Conservation (phyloP, 768 basidiomycete species). For the Tulasnella calospora region DNA sequence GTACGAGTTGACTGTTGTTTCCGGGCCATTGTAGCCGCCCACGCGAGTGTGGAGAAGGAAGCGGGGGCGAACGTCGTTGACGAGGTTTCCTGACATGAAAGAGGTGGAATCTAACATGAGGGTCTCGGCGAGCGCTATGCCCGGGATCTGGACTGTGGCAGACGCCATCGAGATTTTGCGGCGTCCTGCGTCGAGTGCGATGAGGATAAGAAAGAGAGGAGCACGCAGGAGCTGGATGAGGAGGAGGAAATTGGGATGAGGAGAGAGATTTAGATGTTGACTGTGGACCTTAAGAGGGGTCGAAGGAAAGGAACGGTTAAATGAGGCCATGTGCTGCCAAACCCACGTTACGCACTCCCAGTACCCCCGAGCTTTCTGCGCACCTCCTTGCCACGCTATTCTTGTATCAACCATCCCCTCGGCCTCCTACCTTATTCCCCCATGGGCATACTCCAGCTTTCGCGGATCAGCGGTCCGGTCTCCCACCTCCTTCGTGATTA, state of each 20-base stretch:
- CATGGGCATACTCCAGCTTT: not conserved
- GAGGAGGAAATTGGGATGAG: not conserved
- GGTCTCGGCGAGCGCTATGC: conserved; percentile 15
- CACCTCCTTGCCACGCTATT: not conserved
- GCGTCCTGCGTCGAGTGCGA: not conserved
- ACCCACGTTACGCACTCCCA: not conserved
- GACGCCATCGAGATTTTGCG: not conserved
- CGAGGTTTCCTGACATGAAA: conserved; percentile 24
- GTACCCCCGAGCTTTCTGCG: not conserved
- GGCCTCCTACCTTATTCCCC: conserved; percentile 1
- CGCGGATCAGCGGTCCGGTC: not conserved
- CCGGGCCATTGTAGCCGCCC: conserved; percentile 17
- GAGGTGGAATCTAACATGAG: conserved; percentile 23
- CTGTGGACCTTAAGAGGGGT: conserved; percentile 9
- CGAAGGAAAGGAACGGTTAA: conserved; percentile 2
- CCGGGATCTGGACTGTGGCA: conserved; percentile 12
- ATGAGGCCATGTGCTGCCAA: not conserved
- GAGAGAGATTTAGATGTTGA: conserved; percentile 6
- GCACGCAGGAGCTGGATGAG: not conserved
- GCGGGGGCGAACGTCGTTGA: conserved; percentile 18
- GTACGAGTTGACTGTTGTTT: conserved; percentile 18
- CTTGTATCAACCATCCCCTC: not conserved
- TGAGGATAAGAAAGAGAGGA: not conserved
- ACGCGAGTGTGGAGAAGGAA: conserved; percentile 17
- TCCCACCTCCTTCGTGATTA: not conserved